Conservation (phyloP, 2,329 filamentous ascomycete genomes). For the Tolypocladium inflatum region DNA sequence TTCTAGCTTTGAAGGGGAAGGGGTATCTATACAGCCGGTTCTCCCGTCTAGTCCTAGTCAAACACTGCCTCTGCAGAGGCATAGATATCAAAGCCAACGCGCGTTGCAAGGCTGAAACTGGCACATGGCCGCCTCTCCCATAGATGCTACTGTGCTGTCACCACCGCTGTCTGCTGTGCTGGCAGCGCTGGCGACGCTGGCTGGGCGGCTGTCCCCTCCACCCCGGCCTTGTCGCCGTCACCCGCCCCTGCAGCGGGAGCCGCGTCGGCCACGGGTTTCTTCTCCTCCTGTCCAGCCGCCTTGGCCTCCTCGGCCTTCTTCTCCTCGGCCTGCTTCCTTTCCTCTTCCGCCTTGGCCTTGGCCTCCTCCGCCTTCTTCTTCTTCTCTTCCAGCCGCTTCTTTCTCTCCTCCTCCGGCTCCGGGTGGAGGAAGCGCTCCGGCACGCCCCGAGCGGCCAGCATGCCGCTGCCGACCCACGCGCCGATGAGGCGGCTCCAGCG, state of each 20-base stretch:
- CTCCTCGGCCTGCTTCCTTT: slow-evolving; percentile 9
- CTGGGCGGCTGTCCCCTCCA: background rate
- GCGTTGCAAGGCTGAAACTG: background rate
- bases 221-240: background rate
- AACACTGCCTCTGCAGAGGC: background rate
- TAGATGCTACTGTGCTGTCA: background rate
- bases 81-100: background rate
- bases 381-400: slow-evolving; percentile 10
- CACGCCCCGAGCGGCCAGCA: slow-evolving; percentile 62
- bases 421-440: slow-evolving; percentile 61
- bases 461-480: slow-evolving; percentile 67
- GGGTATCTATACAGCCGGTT: background rate
- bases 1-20: background rate
- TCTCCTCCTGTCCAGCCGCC: background rate
- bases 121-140: background rate
- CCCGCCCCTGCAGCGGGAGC: background rate
- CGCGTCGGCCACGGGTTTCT: background rate
- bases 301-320: slow-evolving; percentile 5
- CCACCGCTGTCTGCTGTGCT: background rate
- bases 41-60: background rate
- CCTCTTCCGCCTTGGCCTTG: slow-evolving; percentile 3
- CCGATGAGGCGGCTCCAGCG: slow-evolving; percentile 75
- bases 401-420: slow-evolving; percentile 13
- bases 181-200: background rate
- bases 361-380: slow-evolving; percentile 4